phyloP scores from a whole-genome alignment of 331 rosid genomes.

The Arachis monticola region DNA sequence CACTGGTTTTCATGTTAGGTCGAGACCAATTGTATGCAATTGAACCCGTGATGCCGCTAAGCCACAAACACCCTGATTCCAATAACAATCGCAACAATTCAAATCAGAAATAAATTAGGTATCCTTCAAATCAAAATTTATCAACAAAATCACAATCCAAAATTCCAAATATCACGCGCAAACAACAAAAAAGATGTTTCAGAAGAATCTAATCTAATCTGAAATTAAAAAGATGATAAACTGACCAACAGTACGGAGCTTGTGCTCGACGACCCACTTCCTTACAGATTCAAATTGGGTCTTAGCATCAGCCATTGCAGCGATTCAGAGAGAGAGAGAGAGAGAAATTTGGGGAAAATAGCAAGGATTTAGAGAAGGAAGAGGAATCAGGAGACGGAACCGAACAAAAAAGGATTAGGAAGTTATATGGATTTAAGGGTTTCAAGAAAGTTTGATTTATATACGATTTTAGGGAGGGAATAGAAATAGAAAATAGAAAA shows the following conservation, averaged over 20 bases:
- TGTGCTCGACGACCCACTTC: constrained; percentile 86
- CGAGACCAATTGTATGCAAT: constrained; percentile 97
- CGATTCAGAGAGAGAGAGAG: neutral
- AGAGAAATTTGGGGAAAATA: neutral
- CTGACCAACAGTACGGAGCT: constrained; percentile 93
- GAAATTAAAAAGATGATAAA: neutral
- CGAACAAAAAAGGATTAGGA: neutral
- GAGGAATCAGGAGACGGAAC: neutral
- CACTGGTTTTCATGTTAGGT: constrained; percentile 94
- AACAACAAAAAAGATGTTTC: neutral
- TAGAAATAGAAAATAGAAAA: neutral
- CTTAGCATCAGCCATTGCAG: constrained; percentile 73
- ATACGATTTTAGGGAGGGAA: neutral
- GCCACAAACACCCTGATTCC: constrained; percentile 80
- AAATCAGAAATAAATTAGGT: constrained; percentile 9
- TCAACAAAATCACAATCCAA: neutral
- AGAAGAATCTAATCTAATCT: neutral
- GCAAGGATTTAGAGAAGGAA: neutral
- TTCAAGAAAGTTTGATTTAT: neutral
- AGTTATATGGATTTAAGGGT: neutral
- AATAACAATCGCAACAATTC: neutral
- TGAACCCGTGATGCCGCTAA: constrained; percentile 85
- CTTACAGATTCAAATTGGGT: constrained; percentile 61
- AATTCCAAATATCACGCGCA: neutral
- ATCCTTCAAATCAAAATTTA: neutral